Conservation (phyloP, 148 eudicot genomes). For the Fagopyrum homotropicum region DNA sequence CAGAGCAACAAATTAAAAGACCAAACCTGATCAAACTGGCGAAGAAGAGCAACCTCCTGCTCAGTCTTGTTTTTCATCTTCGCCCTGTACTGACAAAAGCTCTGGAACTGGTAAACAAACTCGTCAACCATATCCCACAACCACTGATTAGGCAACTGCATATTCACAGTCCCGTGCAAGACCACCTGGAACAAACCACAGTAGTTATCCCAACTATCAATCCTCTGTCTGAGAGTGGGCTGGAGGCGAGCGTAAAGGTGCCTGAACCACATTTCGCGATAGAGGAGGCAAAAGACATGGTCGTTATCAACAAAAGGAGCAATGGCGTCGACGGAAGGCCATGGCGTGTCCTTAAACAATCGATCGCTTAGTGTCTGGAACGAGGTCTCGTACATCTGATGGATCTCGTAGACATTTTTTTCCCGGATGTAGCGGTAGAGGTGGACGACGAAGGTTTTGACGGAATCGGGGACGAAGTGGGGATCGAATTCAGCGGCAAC, state of each 20-base stretch:
- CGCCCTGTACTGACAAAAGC: slow-evolving; percentile 88
- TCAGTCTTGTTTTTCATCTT: slow-evolving; percentile 92
- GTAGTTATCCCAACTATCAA: slow-evolving; percentile 92
- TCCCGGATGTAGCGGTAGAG: slow-evolving; percentile 91
- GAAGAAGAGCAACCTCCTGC: slow-evolving; percentile 77
- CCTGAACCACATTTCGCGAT: slow-evolving; percentile 95
- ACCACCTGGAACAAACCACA: slow-evolving; percentile 73
- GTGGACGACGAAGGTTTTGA: slow-evolving; percentile 83
- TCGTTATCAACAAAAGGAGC: slow-evolving; percentile 82
- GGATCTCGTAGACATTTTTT: slow-evolving; percentile 96
- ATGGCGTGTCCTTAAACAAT: slow-evolving; percentile 76
- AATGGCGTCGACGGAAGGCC: slow-evolving; percentile 94
- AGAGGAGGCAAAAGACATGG: slow-evolving; percentile 82
- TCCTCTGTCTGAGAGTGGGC: slow-evolving; percentile 61
- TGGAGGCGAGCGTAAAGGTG: slow-evolving; percentile 66
- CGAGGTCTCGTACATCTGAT: slow-evolving; percentile 93
- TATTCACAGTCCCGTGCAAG: slow-evolving; percentile 76
- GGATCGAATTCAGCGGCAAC: slow-evolving; percentile 54
- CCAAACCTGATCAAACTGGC: slow-evolving; percentile 71
- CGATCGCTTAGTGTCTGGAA: slow-evolving; percentile 77
- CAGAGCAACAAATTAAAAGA: background rate
- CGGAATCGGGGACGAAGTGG: slow-evolving; percentile 82
- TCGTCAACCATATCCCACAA: slow-evolving; percentile 99
- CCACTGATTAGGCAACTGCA: slow-evolving; percentile 99
- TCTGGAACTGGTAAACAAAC: slow-evolving; percentile 95